Evolutionary conservation across 495 filamentous ascomycete genomes (phyloP).

Genomic region (Staphylotrichum tortipilum): DNA sequence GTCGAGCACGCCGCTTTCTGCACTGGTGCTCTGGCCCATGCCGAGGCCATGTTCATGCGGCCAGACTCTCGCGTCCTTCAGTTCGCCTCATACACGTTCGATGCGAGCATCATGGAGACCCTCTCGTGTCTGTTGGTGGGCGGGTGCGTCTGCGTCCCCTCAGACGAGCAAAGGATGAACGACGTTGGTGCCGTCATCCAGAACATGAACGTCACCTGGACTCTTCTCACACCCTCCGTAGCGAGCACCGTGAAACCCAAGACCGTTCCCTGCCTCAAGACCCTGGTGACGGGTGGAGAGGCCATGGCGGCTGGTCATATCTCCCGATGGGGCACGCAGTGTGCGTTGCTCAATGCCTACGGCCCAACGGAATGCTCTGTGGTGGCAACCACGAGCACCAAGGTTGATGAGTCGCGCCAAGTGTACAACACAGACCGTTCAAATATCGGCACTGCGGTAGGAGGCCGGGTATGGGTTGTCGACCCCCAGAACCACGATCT

Average conservation of each 20-base stretch:
- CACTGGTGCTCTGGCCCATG: conserved; percentile 32
- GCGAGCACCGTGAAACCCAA: conserved; percentile 26
- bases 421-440: conserved; percentile 13
- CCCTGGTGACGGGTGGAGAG: conserved; percentile 22
- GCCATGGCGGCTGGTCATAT: conserved; percentile 18
- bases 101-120: conserved; percentile 49
- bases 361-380: conserved; percentile 44
- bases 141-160: conserved; percentile 33
- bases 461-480: conserved; percentile 44
- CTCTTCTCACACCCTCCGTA: conserved; percentile 42
- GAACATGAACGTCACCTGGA: conserved; percentile 19
- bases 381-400: conserved; percentile 20
- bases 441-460: conserved; percentile 41
- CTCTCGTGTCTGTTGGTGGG: conserved; percentile 47
- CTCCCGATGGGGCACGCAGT: conserved; percentile 22
- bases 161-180: conserved; percentile 24
- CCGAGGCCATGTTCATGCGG: conserved; percentile 31
- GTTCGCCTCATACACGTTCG: conserved; percentile 56
- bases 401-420: conserved; percentile 17
- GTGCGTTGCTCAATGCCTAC: conserved; percentile 44
- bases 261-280: conserved; percentile 10
- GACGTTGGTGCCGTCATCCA: conserved; percentile 23
- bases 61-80: conserved; percentile 43
- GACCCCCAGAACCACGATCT: conserved; percentile 41
- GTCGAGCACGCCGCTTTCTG: conserved; percentile 34